Percentiles rank a stretch among this genome's conserved stretches.
phyloP scores from a whole-genome alignment of 225 moss, liverwort and hornwort species.

The Neckera pumila region DNA sequence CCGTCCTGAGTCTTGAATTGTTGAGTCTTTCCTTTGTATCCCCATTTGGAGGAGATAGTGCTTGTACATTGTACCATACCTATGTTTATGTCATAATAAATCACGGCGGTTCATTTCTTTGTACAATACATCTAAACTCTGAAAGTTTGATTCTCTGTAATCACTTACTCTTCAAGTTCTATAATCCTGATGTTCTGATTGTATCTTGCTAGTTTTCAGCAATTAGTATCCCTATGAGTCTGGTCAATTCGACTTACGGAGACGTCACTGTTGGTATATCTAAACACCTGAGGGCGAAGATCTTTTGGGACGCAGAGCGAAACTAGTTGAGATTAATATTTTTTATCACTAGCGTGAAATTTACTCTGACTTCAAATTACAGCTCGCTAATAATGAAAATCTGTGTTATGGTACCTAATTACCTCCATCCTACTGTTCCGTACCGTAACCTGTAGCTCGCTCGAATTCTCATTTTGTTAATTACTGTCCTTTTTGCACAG shows the following conservation, averaged over 20 bases:
- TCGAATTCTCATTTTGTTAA: not conserved
- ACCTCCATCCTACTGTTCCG: accelerated
- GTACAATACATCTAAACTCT: no score
- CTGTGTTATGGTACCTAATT: no score
- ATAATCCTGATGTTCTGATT: no score
- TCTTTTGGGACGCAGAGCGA: no score
- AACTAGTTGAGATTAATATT: no score
- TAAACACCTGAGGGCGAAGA: no score
- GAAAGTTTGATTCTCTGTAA: accelerated
- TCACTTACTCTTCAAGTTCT: not conserved
- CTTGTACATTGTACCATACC: slow-evolving; percentile 31
- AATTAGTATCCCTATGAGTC: no score
- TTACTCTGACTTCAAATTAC: not conserved
- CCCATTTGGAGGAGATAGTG: not conserved
- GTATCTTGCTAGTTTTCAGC: not conserved
- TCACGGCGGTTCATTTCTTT: not conserved
- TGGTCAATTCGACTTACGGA: not conserved
- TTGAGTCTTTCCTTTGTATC: not conserved
- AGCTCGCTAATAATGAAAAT: not conserved
- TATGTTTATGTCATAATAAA: not conserved
- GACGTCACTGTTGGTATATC: no score
- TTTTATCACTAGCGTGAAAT: no score
- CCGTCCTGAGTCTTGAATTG: not conserved
- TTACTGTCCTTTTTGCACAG: not conserved
- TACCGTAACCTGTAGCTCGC: not conserved